Conservation (phyloP, 1,284 basidiomycete species). For the Puccinia triticina region DNA sequence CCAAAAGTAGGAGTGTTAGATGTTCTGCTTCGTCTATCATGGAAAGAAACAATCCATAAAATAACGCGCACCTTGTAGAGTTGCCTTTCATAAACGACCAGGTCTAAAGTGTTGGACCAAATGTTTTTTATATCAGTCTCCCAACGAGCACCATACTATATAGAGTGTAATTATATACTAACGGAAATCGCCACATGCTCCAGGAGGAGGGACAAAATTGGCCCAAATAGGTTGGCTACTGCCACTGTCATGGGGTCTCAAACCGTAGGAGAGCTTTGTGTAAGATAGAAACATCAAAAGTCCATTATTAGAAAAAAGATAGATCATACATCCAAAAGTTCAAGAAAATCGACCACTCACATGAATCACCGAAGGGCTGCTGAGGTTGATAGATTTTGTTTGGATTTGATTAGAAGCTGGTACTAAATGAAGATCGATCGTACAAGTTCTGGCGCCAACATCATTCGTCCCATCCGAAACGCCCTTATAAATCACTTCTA, state of each 20-base stretch:
- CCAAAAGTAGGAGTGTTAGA: not conserved
- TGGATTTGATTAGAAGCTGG: conserved; percentile 13
- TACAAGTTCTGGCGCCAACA: conserved; percentile 40
- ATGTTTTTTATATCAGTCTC: not conserved
- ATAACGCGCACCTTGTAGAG: conserved; percentile 29
- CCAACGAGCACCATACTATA: not conserved
- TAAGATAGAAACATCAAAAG: not conserved
- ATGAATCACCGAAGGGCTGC: conserved; percentile 17
- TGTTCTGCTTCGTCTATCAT: not conserved
- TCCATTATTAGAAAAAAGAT: not conserved
- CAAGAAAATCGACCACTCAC: not conserved
- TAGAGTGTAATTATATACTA: not conserved
- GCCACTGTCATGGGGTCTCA: conserved; percentile 50
- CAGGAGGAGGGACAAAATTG: conserved; percentile 35
- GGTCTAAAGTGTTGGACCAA: not conserved
- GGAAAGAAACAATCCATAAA: not conserved
- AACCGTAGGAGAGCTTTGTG: conserved; percentile 31
- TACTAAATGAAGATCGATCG: conserved; percentile 42
- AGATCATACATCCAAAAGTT: not conserved
- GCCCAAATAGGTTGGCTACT: conserved; percentile 47
- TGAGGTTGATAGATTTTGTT: conserved; percentile 12
- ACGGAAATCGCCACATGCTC: conserved; percentile 45
- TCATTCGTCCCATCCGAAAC: conserved; percentile 45
- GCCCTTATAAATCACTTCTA: conserved; percentile 42
- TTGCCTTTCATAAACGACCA: conserved; percentile 44